phyloP scores from a whole-genome alignment of 2,329 filamentous ascomycete genomes.

The Pseudogymnoascus sp. region DNA sequence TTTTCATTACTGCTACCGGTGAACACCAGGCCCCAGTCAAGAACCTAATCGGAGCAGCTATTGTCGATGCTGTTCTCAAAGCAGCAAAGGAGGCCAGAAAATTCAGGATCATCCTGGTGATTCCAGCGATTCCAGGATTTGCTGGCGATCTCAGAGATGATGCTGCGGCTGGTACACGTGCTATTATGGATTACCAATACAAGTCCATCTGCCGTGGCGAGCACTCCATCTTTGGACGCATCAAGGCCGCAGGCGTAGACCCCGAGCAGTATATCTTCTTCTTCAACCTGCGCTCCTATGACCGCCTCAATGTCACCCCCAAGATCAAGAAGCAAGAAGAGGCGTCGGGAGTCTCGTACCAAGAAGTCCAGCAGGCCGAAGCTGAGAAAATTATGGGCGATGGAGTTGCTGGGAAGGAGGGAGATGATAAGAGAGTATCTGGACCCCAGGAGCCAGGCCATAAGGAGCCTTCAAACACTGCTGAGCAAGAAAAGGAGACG shows the following conservation, averaged over 20 bases:
- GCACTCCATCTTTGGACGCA: conserved; percentile 79
- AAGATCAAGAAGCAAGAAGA: conserved; percentile 68
- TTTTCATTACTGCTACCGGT: conserved; percentile 90
- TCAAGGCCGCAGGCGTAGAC: conserved; percentile 66
- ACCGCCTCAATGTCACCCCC: conserved; percentile 78
- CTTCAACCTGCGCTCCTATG: conserved; percentile 90
- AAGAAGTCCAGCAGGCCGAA: conserved; percentile 78
- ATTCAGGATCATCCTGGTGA: conserved; percentile 83
- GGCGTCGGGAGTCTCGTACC: conserved; percentile 73
- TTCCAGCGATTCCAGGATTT: conserved; percentile 89
- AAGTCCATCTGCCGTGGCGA: conserved; percentile 90
- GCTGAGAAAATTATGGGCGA: conserved; percentile 80
- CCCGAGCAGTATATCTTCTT: conserved; percentile 77
- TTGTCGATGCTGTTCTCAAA: conserved; percentile 80
- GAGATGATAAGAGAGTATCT: conserved; percentile 30
- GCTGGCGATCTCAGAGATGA: conserved; percentile 81
- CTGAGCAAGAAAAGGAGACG: conserved; percentile 33
- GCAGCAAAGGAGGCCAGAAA: conserved; percentile 78
- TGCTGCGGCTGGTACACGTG: conserved; percentile 76
- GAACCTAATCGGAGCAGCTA: conserved; percentile 77
- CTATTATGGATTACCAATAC: conserved; percentile 97
- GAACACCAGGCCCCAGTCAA: conserved; percentile 79
- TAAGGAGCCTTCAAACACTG: conserved; percentile 27
- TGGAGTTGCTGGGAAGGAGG: conserved; percentile 54
- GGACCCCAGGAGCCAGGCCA: conserved; percentile 13